Percentiles rank a stretch among this genome's conserved stretches.
Conservation (phyloP, 2,329 filamentous ascomycete species). For the Bipolaris sorokiniana region DNA sequence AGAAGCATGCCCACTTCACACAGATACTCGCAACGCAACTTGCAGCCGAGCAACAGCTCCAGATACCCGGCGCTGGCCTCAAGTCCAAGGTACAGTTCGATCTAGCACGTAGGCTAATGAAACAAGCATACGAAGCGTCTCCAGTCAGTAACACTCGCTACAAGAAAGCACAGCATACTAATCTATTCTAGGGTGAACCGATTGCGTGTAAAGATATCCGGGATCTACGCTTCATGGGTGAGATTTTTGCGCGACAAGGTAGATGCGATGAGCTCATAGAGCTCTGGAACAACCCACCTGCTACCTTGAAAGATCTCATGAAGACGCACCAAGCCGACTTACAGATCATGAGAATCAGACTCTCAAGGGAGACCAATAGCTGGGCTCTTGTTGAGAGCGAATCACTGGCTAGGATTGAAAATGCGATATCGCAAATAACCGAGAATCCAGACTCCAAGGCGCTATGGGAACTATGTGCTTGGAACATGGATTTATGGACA, state of each 20-base stretch:
- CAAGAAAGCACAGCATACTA: constrained; percentile 5
- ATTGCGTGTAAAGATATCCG: constrained; percentile 39
- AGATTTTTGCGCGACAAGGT: constrained; percentile 37
- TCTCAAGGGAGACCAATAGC: constrained; percentile 14
- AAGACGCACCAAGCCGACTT: constrained; percentile 34
- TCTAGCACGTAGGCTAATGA: constrained; percentile 34
- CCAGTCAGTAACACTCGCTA: constrained; percentile 19
- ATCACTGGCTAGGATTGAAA: constrained; percentile 23
- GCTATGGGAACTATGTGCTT: constrained; percentile 25
- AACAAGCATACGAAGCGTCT: constrained; percentile 36
- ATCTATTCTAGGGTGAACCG: constrained; percentile 30
- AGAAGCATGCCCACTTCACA: constrained; percentile 35
- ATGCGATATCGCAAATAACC: constrained; percentile 9
- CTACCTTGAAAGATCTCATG: constrained; percentile 24
- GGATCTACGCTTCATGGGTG: constrained; percentile 45
- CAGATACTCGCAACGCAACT: constrained; percentile 40
- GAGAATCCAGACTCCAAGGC: constrained; percentile 4
- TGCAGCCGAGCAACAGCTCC: constrained; percentile 32
- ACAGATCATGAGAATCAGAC: constrained; percentile 22
- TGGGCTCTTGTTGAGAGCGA: constrained; percentile 28
- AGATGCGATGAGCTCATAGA: constrained; percentile 33
- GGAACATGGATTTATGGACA: constrained; percentile 29
- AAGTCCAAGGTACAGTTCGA: constrained; percentile 28
- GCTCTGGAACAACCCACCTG: constrained; percentile 30
- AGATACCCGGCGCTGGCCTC: constrained; percentile 20